Evolutionary conservation across 805 yeast genomes (phyloP), one percentile per base, ranked within the genome.

Genomic region (Teunomyces aglyptinius): DNA sequence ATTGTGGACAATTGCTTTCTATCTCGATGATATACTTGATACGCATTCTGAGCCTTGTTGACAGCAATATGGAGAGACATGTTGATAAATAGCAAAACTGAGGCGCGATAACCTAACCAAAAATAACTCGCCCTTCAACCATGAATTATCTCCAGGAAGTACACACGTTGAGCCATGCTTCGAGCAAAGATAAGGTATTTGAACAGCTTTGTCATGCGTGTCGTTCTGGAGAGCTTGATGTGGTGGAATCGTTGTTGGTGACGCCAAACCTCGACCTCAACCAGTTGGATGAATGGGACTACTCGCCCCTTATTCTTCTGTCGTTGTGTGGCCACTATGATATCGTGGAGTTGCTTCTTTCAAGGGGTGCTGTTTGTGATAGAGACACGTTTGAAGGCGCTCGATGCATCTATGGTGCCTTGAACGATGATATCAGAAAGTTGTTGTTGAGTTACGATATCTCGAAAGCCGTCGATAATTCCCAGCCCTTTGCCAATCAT

Each of bases 371-470:
- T 0, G 73, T 81, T 6, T 86, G 92, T 61, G 91, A 85, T 61
- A 73, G 89, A 56, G 92, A 86, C 58, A 83, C 90, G n/a, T 82
- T 82, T 57, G 87, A 86, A 60, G 94, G 95, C 2, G 88, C 85
- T 10, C 72, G 74, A 38, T 86, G 92, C 53, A 73, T 86, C 2
- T 86, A 87, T 57, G 94, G 91, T 2, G 94, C 95, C 0, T 64
- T 87, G 46, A 87, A 77, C 13, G 89, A 85, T 57, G 61, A 69
- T 3, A 87, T 87, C 22, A 64, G 90, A 39, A 75, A 77, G 34
- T 60, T 85, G 16, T 63, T 87, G 43, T 57, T 83, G 15, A 71
- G 78, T 34, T 82, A 73, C 58, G 90, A 85, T 58, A 77, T 86
- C 38, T 78, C 87, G 5, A 86, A 83, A 55, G 80, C 83, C 0